Evolutionary conservation across 2,329 filamentous ascomycete genomes (phyloP), one percentile per base, ranked within the genome.

Genomic region (Harringtonia aguacate): DNA sequence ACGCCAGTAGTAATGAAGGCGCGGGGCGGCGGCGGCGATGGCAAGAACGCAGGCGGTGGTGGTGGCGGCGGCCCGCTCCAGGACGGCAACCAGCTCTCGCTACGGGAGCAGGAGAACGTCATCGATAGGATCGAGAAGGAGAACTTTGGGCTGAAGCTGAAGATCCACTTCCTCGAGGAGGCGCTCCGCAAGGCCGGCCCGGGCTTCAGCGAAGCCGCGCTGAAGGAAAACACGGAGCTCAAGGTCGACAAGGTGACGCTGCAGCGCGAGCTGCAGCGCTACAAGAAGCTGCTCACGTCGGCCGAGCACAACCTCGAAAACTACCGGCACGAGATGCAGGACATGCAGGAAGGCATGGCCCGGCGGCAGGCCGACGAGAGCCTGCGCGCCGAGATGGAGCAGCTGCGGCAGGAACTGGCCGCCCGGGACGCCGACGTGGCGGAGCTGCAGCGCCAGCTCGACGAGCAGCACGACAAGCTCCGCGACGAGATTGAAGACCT

Each of bases 101-200:
- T 98, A 46, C 81, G 88, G 48, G 92, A 98, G 59, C 92, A 98
- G 62, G 92, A 97, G 63, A 88, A 87, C 53, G 84, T 92, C 52
- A 90, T 98, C 54, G 86, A 95, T 65, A 86, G 86, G 58, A 90
- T 98, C 55, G 88, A 95, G 59, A 98, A 98, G 68, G 92, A 97
- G 58, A 98, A 98, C 58, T 98, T 97, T 59, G 87, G 87, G 21
- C 72, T 98, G 43, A 97, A 97, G 63, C 75, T 97, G 54, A 95
- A 95, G 63, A 95, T 97, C 43, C 88, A 97, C 62, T 98, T 94
- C 60, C 73, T 98, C 45, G 88, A 98, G 61, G 87, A 97, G 54
- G 86, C 86, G 14, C 66, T 98, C 40, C 78, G 82, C 43, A 95
- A 94, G 60, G 79, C 84, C 44, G 90, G 90, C 1, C 88, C 86